Base-by-base conservation (phyloP, 2,329 filamentous ascomycete species). In the Didymella sp. region DNA sequence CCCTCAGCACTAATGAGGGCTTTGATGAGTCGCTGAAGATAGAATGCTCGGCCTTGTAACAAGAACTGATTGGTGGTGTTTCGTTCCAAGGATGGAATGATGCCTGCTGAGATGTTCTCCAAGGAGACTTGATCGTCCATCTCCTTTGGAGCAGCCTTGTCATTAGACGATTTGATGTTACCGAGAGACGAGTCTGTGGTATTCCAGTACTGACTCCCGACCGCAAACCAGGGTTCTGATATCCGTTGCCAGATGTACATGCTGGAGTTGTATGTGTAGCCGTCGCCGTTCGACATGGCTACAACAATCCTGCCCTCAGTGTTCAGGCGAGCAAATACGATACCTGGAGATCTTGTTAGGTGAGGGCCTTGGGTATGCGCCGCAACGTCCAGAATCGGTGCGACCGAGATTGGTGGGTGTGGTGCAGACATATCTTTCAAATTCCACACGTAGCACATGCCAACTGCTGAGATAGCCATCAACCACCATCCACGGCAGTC, bases 181-280 rank as follows among this genome's bases (percentile, higher is more conserved):
- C 90, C 88, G 50, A 96, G 87, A 0, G 92, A 92, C 1, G 92
- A 92, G 70, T 97, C 95, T 50, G 92, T 96, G 0, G 92, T 96
- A 76, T 99, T 98, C 96, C 95, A 99, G 75, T 99, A 99, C 73
- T 99, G 95, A 66, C 91, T 96, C 17, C 93, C 93, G 0, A 98
- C 92, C 0, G 94, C 94, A 92, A 95, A 99, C 95, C 95, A 99
- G 2, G 91, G 85, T 73, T 99, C 96, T 2, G 92, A 96, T n/a
- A 99, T 82, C 9, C 93, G 87, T 76, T 98, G 94, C 95, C 95
- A 99, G 7, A 88, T 86, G 75, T 87, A 94, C 89, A 99, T 90
- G 17, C 84, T 83, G 0, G 89, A 85, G 1, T 91, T 91, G 77
- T 99, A 99, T 50, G 88, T 88, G 77, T 92, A 99, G 1, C 95